Conservation (phyloP, 2,329 filamentous ascomycete species). For the Exophiala dermatitidis region DNA sequence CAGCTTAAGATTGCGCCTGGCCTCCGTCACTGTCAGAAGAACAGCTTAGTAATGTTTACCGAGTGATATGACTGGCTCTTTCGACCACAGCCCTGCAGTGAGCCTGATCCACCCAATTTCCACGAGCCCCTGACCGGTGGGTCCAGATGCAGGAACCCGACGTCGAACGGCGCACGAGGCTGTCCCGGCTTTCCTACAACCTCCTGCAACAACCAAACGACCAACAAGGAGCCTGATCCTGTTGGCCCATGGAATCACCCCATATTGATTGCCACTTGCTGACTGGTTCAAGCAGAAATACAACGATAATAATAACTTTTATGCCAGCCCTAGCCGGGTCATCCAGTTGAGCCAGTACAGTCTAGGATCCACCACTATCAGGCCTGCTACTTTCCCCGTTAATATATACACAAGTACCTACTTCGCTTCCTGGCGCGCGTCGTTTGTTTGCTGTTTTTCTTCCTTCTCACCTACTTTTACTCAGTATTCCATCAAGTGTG, state of each 20-base stretch:
- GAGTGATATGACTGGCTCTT: too few relatives aligned
- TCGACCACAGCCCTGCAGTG: background rate
- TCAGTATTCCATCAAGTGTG: background rate
- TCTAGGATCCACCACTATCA: background rate
- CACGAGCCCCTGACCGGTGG: constrained; percentile 12
- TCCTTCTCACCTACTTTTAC: background rate
- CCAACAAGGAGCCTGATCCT: too few relatives aligned
- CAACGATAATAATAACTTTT: background rate
- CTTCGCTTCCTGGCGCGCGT: background rate
- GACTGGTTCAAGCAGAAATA: background rate
- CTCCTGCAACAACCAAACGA: background rate
- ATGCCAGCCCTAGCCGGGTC: background rate
- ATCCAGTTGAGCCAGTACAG: too few relatives aligned
- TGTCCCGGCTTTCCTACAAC: constrained; percentile 9
- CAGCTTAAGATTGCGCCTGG: too few relatives aligned
- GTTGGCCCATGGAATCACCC: too few relatives aligned
- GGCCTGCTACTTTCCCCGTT: background rate
- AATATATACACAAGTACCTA: background rate
- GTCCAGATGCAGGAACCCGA: constrained; percentile 2
- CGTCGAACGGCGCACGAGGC: constrained; percentile 10
- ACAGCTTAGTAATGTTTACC: too few relatives aligned
- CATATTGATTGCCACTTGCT: background rate
- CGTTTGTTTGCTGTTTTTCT: background rate
- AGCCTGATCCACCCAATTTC: constrained; percentile 9
- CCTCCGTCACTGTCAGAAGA: too few relatives aligned